A percentile compares a stretch with the other conserved stretches of the same genome.
These are phyloP conservation scores for Euclidium syriacum DNA, from an alignment of 345 rosid species.

Conservation along the genomic window DNA sequence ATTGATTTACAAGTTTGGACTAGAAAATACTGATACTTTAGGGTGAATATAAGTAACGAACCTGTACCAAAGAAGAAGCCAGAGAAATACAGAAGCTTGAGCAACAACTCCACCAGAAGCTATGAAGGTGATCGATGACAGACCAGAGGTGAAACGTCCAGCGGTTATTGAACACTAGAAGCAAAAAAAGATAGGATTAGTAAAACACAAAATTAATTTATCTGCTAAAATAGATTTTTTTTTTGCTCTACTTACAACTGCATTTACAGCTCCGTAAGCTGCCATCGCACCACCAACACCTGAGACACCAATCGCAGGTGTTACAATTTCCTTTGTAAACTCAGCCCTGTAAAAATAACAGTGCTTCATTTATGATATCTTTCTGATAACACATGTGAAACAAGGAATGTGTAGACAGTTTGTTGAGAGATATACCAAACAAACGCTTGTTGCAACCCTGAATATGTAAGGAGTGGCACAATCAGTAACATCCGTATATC, in stretches of 20 bases:
- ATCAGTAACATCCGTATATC: slow-evolving; percentile 70
- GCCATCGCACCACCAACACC: slow-evolving; percentile 96
- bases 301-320: slow-evolving; percentile 73
- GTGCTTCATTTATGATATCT: too few species aligned
- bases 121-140: slow-evolving; percentile 38
- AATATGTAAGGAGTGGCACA: slow-evolving; percentile 81
- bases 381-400: too few species aligned
- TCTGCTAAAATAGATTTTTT: neutral
- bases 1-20: too few species aligned
- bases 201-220: neutral
- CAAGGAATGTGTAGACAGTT: neutral
- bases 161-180: slow-evolving; percentile 74
- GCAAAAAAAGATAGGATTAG: neutral
- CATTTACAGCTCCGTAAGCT: slow-evolving; percentile 83
- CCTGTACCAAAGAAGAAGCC: slow-evolving; percentile 75
- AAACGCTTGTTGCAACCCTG: slow-evolving; percentile 94
- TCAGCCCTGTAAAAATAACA: slow-evolving; percentile 54
- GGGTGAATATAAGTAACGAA: slow-evolving; percentile 26
- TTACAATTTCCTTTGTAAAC: slow-evolving; percentile 79
- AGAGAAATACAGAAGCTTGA: slow-evolving; percentile 68
- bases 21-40: too few species aligned
- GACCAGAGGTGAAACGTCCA: slow-evolving; percentile 55
- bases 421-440: slow-evolving; percentile 52
- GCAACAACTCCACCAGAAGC: slow-evolving; percentile 51
- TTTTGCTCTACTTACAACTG: slow-evolving; percentile 52